Evolutionary conservation across 2,329 filamentous ascomycete genomes (phyloP).

Genomic region (Chaetomium strumarium): DNA sequence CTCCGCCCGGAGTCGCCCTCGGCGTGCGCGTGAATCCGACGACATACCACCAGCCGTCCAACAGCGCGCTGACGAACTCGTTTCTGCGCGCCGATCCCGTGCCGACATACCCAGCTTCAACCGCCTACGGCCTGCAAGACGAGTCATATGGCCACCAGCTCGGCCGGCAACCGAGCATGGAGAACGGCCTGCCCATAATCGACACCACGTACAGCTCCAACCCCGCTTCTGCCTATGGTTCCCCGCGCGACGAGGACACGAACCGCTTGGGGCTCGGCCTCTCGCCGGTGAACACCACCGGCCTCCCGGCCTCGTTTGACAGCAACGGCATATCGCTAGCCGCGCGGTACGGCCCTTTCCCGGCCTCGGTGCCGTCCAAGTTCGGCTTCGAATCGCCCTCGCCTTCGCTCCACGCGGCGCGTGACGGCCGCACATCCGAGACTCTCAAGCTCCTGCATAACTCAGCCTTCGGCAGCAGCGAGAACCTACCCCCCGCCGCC

Average conservation of each 20-base stretch:
- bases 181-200: slow-evolving; percentile 51
- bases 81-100: slow-evolving; percentile 57
- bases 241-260: slow-evolving; percentile 63
- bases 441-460: slow-evolving; percentile 59
- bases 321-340: slow-evolving; percentile 92
- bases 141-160: slow-evolving; percentile 35
- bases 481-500: slow-evolving; percentile 47
- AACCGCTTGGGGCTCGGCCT: slow-evolving; percentile 63
- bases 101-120: slow-evolving; percentile 39
- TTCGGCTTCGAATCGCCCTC: slow-evolving; percentile 86
- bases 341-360: slow-evolving; percentile 82
- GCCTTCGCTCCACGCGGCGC: slow-evolving; percentile 60
- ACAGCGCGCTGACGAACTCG: slow-evolving; percentile 66
- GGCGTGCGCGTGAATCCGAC: slow-evolving; percentile 63
- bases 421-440: slow-evolving; percentile 56
- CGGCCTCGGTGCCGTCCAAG: slow-evolving; percentile 85
- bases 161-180: slow-evolving; percentile 46
- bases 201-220: slow-evolving; percentile 54
- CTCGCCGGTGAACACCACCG: slow-evolving; percentile 66
- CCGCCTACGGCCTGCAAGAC: slow-evolving; percentile 40
- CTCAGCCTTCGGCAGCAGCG: slow-evolving; percentile 62
- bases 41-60: slow-evolving; percentile 58
- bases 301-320: slow-evolving; percentile 86
- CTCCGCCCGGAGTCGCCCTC: slow-evolving; percentile 49
- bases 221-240: slow-evolving; percentile 64